Conservation (phyloP, 1,284 basidiomycete species). For the Wolfiporia cocos region DNA sequence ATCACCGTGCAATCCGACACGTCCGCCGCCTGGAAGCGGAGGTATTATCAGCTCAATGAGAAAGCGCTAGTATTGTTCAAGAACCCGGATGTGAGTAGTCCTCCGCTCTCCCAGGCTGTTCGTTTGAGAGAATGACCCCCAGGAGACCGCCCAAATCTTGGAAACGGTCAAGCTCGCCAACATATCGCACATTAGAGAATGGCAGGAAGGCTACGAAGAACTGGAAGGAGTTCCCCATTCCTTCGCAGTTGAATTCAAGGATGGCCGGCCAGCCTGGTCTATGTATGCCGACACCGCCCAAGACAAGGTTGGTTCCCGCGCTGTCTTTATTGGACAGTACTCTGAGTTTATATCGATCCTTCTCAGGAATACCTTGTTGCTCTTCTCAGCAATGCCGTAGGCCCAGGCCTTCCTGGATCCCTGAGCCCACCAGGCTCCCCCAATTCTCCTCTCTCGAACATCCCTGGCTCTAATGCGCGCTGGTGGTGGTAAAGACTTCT, state of each 20-base stretch:
- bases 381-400: slow-evolving; percentile 12
- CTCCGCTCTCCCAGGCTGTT: neutral
- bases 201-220: slow-evolving; percentile 69
- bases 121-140: slow-evolving; percentile 2
- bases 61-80: slow-evolving; percentile 46
- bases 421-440: too few relatives aligned
- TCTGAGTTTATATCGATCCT: neutral
- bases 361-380: slow-evolving; percentile 20
- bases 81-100: slow-evolving; percentile 48
- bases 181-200: slow-evolving; percentile 49
- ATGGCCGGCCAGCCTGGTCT: slow-evolving; percentile 42
- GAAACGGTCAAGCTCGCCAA: slow-evolving; percentile 45
- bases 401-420: neutral
- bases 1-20: slow-evolving; percentile 57
- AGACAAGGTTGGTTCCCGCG: slow-evolving; percentile 47
- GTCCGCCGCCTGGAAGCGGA: slow-evolving; percentile 56
- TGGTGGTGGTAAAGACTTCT: too few relatives aligned
- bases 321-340: slow-evolving; percentile 1
- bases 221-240: slow-evolving; percentile 64
- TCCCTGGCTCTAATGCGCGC: too few relatives aligned
- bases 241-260: slow-evolving; percentile 59
- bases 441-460: too few relatives aligned
- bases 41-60: slow-evolving; percentile 56
- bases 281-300: slow-evolving; percentile 62
- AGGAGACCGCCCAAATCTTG: slow-evolving; percentile 31